Base-by-base conservation (phyloP, 345 rosid genomes). In the Gossypium thurberi region DNA sequence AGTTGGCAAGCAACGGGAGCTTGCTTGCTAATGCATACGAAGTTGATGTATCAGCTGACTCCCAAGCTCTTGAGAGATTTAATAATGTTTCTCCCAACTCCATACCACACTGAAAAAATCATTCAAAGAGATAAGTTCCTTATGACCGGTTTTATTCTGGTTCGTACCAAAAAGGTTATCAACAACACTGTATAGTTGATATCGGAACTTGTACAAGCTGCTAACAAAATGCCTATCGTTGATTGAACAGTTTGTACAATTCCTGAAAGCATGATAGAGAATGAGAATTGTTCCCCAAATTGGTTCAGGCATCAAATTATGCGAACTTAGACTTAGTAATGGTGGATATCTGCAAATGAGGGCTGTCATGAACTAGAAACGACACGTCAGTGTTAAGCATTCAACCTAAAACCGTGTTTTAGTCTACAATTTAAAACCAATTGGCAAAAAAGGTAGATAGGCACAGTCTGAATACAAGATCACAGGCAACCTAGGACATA, bases 41-140 rank as follows among this genome's bases (percentile, higher is more conserved):
- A 81, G 97, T 84, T 28, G 89, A 88, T 57, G 95, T 74, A 56
- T 94, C 98, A 21, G 87, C 92, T 26, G 4, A 75, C 76, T 92
- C 97, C 98, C 97, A 94, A 28, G 98, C 94, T 74, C 84, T 87
- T 26, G 97, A 82, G 69, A 92, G 84, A 79, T 89, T 88, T 73
- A 92, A 76, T 74, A 94, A 76, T 15, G 84, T 75, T 48, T 89
- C 86, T 59, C 98, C 98, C 50, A 94, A 84, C 82, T 87, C 97
- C 81, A 74, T 82, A 50, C 98, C 97, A 74, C 97, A 90, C 98
- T 94, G 80, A 74, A 80, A 79, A 72, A 70, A 68, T 58, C 15
- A 63, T 17, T 68, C 43, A n/a, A 23, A 76, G 65, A 46, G 33
- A 15, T 17, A 76, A 63, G 57, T 52, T 51, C 56, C 25, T 67